Base-by-base conservation (phyloP, 495 filamentous ascomycete genomes). In the Penicillium silybi region DNA sequence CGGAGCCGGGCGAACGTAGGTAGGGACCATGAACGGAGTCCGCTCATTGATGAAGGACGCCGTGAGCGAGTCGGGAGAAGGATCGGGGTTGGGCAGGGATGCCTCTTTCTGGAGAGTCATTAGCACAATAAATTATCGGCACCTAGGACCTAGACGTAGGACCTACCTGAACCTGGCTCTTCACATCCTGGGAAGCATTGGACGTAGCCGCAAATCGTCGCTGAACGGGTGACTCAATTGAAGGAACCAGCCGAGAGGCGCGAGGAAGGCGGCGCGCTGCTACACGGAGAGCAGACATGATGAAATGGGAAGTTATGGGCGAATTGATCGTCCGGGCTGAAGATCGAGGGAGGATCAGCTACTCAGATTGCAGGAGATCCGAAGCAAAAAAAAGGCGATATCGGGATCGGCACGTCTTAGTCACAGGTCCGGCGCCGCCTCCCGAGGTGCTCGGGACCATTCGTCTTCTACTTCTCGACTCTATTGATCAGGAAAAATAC, bases 1-100 rank as follows among this genome's bases (percentile, higher is more conserved):
- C 7, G 88, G 89, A 34, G 85, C 77, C n/a, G 93, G 92, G 32
- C 93, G 87, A 46, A 89, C 85, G 68, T 98, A 98, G 41, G 93
- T 98, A 18, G 89, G 84, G 5, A 98, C 88, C 91, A 98, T 96
- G 72, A 80, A 96, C 1, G 87, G 86, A 10, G 83, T 72, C 47
- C 90, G 84, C 35, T 87, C 80, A 20, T 80, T 74, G 50, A 95
- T 77, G 41, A 96, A 76, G 19, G 82, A 78, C n/a, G 81, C 77
- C 42, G 89, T 91, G 48, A 79, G 66, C 16, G 92, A 96, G 67
- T 95, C 87, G 3, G 79, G 51, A 1, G 85, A 57, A 10, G 93
- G 93, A 66, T 98, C 93, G 19, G 88, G 78, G 53, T 86, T 88
- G 2, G 88, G 78, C 13, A 95, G 67, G 22, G 73, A 59, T 7